phyloP scores from a whole-genome alignment of 2,329 filamentous ascomycete species.

The Ophiostoma pallidulum region DNA sequence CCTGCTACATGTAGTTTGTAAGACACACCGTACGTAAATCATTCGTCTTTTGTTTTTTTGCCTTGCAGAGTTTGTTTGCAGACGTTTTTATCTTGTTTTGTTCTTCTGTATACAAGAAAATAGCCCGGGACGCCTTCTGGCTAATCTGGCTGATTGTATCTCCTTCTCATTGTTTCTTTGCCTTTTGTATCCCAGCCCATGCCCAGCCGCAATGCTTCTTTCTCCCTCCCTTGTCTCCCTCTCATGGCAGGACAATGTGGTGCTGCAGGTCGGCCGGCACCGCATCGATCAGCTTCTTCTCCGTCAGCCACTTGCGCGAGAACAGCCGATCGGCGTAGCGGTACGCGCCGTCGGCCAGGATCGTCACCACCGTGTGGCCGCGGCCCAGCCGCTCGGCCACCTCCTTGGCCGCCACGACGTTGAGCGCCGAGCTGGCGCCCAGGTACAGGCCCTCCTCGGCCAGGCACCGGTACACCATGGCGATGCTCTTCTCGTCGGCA shows the following conservation, averaged over 20 bases:
- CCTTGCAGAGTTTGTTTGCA: too few species aligned
- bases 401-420: constrained; percentile 91
- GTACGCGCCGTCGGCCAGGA: constrained; percentile 95
- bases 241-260: constrained; percentile 81
- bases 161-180: too few species aligned
- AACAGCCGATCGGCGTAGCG: constrained; percentile 91
- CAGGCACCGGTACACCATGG: constrained; percentile 94
- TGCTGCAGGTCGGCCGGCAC: constrained; percentile 80
- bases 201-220: too few species aligned
- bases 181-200: too few species aligned
- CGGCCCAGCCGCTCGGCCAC: constrained; percentile 83
- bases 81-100: too few species aligned
- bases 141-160: too few species aligned
- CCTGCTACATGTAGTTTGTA: too few species aligned
- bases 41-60: too few species aligned
- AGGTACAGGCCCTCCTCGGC: constrained; percentile 95
- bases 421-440: constrained; percentile 85
- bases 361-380: constrained; percentile 84
- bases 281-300: constrained; percentile 71
- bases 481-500: constrained; percentile 86
- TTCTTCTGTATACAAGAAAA: too few species aligned
- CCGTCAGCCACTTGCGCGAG: constrained; percentile 78
- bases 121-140: too few species aligned
- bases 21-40: too few species aligned
- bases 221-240: too few species aligned